Evolutionary conservation across 169 alveolate species (phyloP).

Genomic region (Sarcocystis neurona): DNA sequence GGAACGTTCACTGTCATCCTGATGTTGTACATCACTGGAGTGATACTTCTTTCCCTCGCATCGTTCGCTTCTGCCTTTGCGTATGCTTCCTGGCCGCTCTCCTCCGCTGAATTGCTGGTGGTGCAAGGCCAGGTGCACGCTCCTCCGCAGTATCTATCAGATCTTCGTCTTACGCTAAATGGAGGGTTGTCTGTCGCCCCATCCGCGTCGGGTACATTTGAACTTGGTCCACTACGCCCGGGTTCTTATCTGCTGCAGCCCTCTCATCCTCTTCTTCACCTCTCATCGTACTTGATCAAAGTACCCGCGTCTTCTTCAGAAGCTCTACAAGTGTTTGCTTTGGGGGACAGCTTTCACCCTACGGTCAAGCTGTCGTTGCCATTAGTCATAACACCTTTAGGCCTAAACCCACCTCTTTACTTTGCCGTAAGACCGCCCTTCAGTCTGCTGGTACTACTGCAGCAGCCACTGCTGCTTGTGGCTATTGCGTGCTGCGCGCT

Average conservation of each 20-base stretch:
- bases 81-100: not conserved
- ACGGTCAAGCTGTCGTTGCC: not conserved
- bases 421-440: slow-evolving; percentile 13
- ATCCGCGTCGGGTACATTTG: not conserved
- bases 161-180: not conserved
- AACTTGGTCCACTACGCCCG: not conserved
- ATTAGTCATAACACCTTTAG: not conserved
- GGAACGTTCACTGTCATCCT: not conserved
- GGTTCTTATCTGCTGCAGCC: slow-evolving; percentile 24
- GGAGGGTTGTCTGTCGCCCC: not conserved
- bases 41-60: not conserved
- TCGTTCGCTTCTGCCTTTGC: not conserved
- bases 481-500: not conserved
- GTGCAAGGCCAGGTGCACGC: not conserved
- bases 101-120: not conserved
- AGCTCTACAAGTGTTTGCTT: not conserved
- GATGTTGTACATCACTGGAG: not conserved
- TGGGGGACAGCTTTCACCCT: slow-evolving; percentile 7
- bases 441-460: slow-evolving; percentile 24
- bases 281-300: slow-evolving; percentile 6
- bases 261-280: not conserved
- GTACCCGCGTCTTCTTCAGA: not conserved
- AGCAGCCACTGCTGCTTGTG: slow-evolving; percentile 27
- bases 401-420: slow-evolving; percentile 6
- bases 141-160: not conserved